Evolutionary conservation across 164 flowering plant genomes (phyloP).

Genomic region (Aristolochia contorta): DNA sequence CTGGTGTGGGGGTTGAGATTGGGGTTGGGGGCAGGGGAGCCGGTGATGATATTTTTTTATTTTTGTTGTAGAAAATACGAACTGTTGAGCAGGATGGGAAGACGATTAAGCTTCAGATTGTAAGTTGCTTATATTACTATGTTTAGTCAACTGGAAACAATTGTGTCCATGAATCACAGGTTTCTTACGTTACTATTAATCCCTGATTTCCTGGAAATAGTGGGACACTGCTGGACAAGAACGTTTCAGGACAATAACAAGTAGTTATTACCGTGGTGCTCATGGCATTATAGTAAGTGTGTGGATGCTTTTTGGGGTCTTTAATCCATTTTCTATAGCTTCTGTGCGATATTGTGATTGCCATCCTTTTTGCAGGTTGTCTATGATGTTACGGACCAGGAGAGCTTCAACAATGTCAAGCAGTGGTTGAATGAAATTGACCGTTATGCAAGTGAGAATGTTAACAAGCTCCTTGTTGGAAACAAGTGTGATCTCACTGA

Average conservation of each 20-base stretch:
- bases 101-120: slow-evolving; percentile 90
- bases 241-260: slow-evolving; percentile 77
- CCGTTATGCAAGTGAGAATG: slow-evolving; percentile 37
- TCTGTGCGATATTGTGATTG: background rate
- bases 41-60: slow-evolving; percentile 1
- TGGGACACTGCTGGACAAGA: slow-evolving; percentile 94
- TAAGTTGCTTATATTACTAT: slow-evolving; percentile 24
- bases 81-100: slow-evolving; percentile 97
- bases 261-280: slow-evolving; percentile 88
- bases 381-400: slow-evolving; percentile 40
- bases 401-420: slow-evolving; percentile 37
- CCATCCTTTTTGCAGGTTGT: slow-evolving; percentile 20
- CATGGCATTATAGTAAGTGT: slow-evolving; percentile 70
- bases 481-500: slow-evolving; percentile 34
- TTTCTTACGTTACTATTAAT: background rate
- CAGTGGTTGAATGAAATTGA: slow-evolving; percentile 41
- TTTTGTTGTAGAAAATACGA: slow-evolving; percentile 68
- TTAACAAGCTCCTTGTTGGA: slow-evolving; percentile 39
- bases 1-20: too few relatives aligned
- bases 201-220: slow-evolving; percentile 13
- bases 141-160: background rate
- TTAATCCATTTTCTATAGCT: background rate
- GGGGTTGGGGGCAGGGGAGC: background rate
- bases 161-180: background rate
- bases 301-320: background rate